Base-by-base conservation (phyloP, 2,329 filamentous ascomycete genomes). In the Catunica adiposa region DNA sequence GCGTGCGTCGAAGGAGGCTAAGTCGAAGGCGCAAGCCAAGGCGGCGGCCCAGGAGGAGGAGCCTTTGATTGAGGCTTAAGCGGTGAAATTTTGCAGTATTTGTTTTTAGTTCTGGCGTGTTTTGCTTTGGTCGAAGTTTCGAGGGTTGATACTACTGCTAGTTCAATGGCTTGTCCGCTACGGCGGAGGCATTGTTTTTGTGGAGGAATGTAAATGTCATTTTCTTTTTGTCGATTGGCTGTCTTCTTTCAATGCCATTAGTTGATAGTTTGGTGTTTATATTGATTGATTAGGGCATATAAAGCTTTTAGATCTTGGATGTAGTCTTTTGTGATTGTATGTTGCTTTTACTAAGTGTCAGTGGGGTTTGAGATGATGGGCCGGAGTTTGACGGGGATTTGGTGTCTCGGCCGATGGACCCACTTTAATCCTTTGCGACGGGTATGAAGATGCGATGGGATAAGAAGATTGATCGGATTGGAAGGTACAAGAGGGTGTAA, bases 1-100 rank as follows among this genome's bases (percentile, higher is more conserved):
- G 66, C 76, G 85, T 62, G 78, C 79, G 56, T 72, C 76, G 53
- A 76, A 76, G 63, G 77, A 81, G 60, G 70, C 76, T 60, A 83
- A 84, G 71, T 72, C 72, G 59, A 83, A 83, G 73, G 74, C 71
- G 60, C 77, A 80, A 69, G 73, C 74, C 59, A 71, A 71, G 56
- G 61, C 62, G 4, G 68, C 68, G 60, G 66, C 70, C 60, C 68
- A 69, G 63, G 65, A 69, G 61, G 75, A 79, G 65, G 77, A 76
- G 68, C 79, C 79, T 68, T 68, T 82, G 61, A 78, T 82, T 65
- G 78, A 82, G 63, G 75, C 77, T 65, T 80, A 37, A 52, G 40
- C 8, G 40, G 15, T 44, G 40, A 17, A 7, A 44, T 17, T 2
- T 15, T n/a, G 37, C 15, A n/a, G 15, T 3, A 3, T 22, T 44